Conservation (phyloP, 2,329 filamentous ascomycete species). For the Metarhizium humberi region DNA sequence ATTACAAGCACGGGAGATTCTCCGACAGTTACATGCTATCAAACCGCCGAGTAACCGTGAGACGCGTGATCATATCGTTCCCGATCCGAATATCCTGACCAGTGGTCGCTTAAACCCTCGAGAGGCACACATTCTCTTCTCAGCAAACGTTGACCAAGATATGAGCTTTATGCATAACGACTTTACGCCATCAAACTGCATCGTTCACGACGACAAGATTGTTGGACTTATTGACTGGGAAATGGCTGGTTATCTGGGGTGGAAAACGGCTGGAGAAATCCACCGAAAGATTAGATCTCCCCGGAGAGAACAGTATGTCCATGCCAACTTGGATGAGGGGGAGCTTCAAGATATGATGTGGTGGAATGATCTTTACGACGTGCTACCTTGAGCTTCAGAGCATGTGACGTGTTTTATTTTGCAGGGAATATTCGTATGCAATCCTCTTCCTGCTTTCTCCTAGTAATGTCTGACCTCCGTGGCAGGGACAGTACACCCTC, state of each 20-base stretch:
- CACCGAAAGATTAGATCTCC: constrained; percentile 16
- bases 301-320: constrained; percentile 14
- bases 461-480: neutral
- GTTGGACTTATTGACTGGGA: constrained; percentile 31
- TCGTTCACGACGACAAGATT: constrained; percentile 28
- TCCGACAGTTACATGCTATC: neutral
- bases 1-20: neutral
- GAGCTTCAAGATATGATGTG: constrained; percentile 9
- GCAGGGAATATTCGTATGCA: neutral
- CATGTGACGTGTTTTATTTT: neutral
- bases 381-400: neutral
- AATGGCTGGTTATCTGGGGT: constrained; percentile 28
- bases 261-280: constrained; percentile 18
- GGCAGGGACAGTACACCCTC: too few relatives aligned
- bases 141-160: constrained; percentile 13
- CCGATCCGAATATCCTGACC: neutral
- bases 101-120: neutral
- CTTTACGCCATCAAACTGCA: constrained; percentile 25
- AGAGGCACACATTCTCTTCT: constrained; percentile 19
- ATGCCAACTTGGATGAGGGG: constrained; percentile 7
- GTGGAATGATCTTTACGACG: constrained; percentile 12
- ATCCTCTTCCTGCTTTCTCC: neutral
- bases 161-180: constrained; percentile 30
- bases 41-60: neutral
- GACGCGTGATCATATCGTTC: neutral